phyloP scores from a whole-genome alignment of 352 stramenopile species.

The Phytophthora aleatoria region DNA sequence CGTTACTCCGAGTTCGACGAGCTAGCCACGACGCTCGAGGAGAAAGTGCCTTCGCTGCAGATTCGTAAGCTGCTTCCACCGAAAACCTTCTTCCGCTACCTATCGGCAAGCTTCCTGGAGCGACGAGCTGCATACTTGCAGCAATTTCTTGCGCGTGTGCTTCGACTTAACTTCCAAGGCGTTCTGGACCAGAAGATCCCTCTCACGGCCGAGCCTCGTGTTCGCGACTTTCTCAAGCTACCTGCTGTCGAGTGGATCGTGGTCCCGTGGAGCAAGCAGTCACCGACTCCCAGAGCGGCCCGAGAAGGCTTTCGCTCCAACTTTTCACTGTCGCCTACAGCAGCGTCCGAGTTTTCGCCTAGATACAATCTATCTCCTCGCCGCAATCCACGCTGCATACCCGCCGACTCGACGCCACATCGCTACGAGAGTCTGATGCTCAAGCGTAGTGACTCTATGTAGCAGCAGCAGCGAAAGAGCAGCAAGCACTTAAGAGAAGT shows the following conservation, averaged over 20 bases:
- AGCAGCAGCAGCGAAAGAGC: slow-evolving; percentile 7
- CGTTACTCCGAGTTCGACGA: slow-evolving; percentile 78
- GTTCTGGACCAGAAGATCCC: slow-evolving; percentile 73
- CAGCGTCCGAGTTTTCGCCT: slow-evolving; percentile 34
- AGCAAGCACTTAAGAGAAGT: slow-evolving; percentile 9
- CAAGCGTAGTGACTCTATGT: slow-evolving; percentile 65
- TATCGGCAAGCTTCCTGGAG: slow-evolving; percentile 64
- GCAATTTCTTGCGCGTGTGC: slow-evolving; percentile 62
- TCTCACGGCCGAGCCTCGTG: slow-evolving; percentile 65
- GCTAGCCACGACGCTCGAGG: slow-evolving; percentile 53
- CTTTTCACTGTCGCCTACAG: slow-evolving; percentile 33
- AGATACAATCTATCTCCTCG: slow-evolving; percentile 32
- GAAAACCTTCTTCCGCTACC: slow-evolving; percentile 76
- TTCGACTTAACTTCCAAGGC: slow-evolving; percentile 63
- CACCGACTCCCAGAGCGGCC: slow-evolving; percentile 7
- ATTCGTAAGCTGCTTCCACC: slow-evolving; percentile 59
- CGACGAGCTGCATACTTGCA: slow-evolving; percentile 61
- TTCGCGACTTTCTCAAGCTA: slow-evolving; percentile 71
- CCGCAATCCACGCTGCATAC: slow-evolving; percentile 19
- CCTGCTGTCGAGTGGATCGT: slow-evolving; percentile 75
- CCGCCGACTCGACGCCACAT: slow-evolving; percentile 22
- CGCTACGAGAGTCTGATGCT: slow-evolving; percentile 42
- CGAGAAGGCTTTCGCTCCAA: slow-evolving; percentile 27
- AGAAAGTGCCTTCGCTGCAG: slow-evolving; percentile 57
- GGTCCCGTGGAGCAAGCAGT: slow-evolving; percentile 48